Base-by-base conservation (phyloP, 2,329 filamentous ascomycete genomes). In the Tolypocladium cylindrosporum region DNA sequence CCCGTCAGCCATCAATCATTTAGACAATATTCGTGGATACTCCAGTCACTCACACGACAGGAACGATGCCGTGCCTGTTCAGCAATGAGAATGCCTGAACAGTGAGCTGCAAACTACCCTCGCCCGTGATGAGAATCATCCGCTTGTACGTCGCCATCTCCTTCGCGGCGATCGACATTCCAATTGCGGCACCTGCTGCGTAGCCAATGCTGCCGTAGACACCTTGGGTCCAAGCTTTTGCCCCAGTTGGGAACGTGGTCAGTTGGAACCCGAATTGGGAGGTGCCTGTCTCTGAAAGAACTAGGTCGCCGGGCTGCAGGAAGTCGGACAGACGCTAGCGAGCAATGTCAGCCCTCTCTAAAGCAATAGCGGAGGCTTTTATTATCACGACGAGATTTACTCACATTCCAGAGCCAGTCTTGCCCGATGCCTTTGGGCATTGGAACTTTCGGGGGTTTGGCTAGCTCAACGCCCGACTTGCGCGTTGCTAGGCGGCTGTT, bases 121-220 rank as follows among this genome's bases (percentile, higher is more conserved):
- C 64, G 31, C 66, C 66, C 1, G 65, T 66, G 41, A 67, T 52
- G 11, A 65, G 48, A 13, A 66, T 55, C 14, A 64, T 31, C 19
- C 63, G 57, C 36, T 59, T 60, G 41, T 21, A 42, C 14, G 21
- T 53, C 21, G 58, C 63, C 39, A 57, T 58, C 55, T 66, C 60
- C 50, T 62, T 59, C 13, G 59, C 59, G 2, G 66, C 66, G n/a
- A 67, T 56, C 1, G 61, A 55, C 1, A 57, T 60, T 4, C 64
- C 65, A 16, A 61, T 58, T 3, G 64, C 61, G 1, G 61, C 60
- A 4, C 62, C 64, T 5, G 60, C 55, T 8, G 62, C 62, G 41
- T 64, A 66, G 21, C 65, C 65, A 55, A 65, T 65, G 41, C 59
- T 61, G 10, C 64, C 64, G 43, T 61, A 67, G 42, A 67, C 58